These are phyloP conservation scores for Penicillium maclennaniae DNA, from an alignment of 495 filamentous ascomycete species.

Conservation along the genomic window DNA sequence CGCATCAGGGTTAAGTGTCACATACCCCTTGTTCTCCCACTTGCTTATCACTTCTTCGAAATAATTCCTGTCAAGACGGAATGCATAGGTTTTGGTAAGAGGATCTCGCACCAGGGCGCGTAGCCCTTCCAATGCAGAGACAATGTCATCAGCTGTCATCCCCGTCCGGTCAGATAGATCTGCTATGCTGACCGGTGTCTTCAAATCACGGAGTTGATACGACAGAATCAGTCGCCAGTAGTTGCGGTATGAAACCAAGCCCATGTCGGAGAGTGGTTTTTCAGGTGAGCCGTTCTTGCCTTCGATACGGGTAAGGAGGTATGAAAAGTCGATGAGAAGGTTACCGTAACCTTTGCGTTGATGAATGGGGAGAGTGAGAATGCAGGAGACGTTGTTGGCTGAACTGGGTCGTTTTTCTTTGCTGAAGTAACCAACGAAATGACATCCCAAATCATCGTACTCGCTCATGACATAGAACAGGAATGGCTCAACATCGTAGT, in stretches of 20 bases:
- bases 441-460: slow-evolving; percentile 86
- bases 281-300: slow-evolving; percentile 94
- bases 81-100: slow-evolving; percentile 78
- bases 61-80: slow-evolving; percentile 77
- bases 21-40: slow-evolving; percentile 82
- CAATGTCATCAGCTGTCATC: slow-evolving; percentile 93
- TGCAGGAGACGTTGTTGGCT: slow-evolving; percentile 96
- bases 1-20: slow-evolving; percentile 74
- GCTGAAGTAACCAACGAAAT: slow-evolving; percentile 98
- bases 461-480: slow-evolving; percentile 98
- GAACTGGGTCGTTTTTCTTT: slow-evolving; percentile 97
- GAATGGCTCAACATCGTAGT: slow-evolving; percentile 98
- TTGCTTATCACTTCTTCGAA: slow-evolving; percentile 80
- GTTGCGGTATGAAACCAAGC: slow-evolving; percentile 91
- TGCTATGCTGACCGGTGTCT: slow-evolving; percentile 63
- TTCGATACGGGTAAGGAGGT: slow-evolving; percentile 88
- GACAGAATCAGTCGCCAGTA: slow-evolving; percentile 92
- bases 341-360: slow-evolving; percentile 97
- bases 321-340: slow-evolving; percentile 95
- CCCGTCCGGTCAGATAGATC: slow-evolving; percentile 88
- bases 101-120: slow-evolving; percentile 88
- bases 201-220: slow-evolving; percentile 67
- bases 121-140: slow-evolving; percentile 85
- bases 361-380: slow-evolving; percentile 90
- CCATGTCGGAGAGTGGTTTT: slow-evolving; percentile 97